Conservation (phyloP, 1,139 yeast genomes). For the Blastobotrys indianensis region DNA sequence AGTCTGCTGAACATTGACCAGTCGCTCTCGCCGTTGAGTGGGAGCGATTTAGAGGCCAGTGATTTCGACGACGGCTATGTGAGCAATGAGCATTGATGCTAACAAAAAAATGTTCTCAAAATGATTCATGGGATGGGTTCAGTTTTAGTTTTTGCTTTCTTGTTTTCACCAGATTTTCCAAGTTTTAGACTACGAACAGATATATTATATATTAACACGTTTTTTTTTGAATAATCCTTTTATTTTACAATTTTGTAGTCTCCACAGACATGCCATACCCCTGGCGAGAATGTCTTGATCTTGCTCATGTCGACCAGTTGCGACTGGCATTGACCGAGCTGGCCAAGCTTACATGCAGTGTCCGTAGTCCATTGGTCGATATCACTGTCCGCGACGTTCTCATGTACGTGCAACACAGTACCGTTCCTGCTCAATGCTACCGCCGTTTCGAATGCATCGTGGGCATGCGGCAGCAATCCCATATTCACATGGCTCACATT, state of each 20-base stretch:
- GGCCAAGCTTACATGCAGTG: constrained; percentile 10
- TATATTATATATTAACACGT: neutral
- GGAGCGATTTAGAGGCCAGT: constrained; percentile 11
- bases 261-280: constrained; percentile 70
- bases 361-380: constrained; percentile 35
- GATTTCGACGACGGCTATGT: constrained; percentile 14
- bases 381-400: constrained; percentile 51
- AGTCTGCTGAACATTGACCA: constrained; percentile 17
- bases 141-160: neutral
- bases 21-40: constrained; percentile 7
- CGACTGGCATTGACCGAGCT: neutral
- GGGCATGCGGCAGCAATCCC: constrained; percentile 70
- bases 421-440: constrained; percentile 18
- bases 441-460: constrained; percentile 54
- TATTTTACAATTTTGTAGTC: constrained; percentile 33
- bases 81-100: too few relatives aligned
- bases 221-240: too few relatives aligned
- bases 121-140: neutral
- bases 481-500: constrained; percentile 59
- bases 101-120: too few relatives aligned
- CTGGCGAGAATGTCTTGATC: constrained; percentile 85
- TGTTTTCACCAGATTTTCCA: neutral
- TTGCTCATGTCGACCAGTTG: constrained; percentile 41
- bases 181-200: too few relatives aligned
- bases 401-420: constrained; percentile 62